Evolutionary conservation across 257 asterid genomes (phyloP), one percentile per base, ranked within the genome.

Genomic region (Salvia hispanica): DNA sequence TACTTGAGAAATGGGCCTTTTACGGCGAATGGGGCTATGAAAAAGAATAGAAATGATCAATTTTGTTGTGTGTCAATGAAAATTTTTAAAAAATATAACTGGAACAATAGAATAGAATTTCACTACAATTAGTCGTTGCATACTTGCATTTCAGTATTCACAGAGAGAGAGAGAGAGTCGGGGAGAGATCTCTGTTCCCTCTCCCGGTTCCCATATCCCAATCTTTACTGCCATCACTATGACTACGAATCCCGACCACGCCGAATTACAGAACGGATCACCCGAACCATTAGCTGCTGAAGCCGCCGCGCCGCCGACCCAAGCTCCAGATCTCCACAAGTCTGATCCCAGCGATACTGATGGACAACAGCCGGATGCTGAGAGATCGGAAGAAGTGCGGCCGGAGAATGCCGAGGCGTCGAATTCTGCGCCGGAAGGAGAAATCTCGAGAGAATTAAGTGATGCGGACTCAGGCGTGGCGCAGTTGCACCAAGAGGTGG

Each of bases 241-340:
- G 90, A 74, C 96, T 57, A 58, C 84, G 12, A 25, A 64, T 70
- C 75, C 82, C 70, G 84, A 81, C 28, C 81, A 64, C 54, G 42
- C 81, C 34, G 86, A 82, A 74, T 65, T 79, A 14, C 78, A 73
- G 60, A 78, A 80, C 21, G 87, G 83, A 67, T 66, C 81, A 18
- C 58, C 74, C 64, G 72, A 78, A 53, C 64, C 82, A 31, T 59
- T 62, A 58, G 56, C 63, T 46, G 75, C 67, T 12, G 65, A 78
- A 9, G 71, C 75, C 15, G 74, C 69, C 34, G 51, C 75, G 48
- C 67, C 79, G 53, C 69, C 83, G 13, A 72, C 78, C 52, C 66
- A 82, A 62, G 2, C 31, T 25, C 86, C 86, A 72, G 91, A 82
- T 72, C 84, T 85, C 66, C 74, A 72, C 40, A 77, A 67, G 59